Percentiles rank a stretch among this genome's conserved stretches.
Evolutionary conservation across 2,329 filamentous ascomycete genomes (phyloP).

Genomic region (Colletotrichum incanum): DNA sequence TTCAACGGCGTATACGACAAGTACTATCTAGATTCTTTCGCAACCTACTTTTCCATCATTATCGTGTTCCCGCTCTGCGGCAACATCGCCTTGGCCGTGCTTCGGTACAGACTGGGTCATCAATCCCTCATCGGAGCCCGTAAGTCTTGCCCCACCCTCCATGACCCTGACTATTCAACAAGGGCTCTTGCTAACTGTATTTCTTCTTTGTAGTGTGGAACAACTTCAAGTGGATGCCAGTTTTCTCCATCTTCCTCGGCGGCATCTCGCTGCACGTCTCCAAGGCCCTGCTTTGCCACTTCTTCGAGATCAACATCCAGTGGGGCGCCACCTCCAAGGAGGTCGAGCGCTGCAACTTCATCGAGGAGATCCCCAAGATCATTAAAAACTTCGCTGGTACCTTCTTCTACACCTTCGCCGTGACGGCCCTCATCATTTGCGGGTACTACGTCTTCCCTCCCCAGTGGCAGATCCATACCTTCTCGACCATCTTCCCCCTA

Average conservation of each 20-base stretch:
- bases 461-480: constrained; percentile 70
- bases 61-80: constrained; percentile 76
- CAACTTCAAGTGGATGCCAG: constrained; percentile 75
- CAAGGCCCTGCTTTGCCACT: constrained; percentile 59
- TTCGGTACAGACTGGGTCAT: constrained; percentile 75
- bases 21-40: constrained; percentile 78
- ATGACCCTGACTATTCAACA: constrained; percentile 12
- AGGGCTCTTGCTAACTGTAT: constrained; percentile 1
- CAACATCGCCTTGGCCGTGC: constrained; percentile 72
- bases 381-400: constrained; percentile 68
- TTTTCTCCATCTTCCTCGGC: constrained; percentile 64
- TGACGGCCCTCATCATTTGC: constrained; percentile 64
- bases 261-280: constrained; percentile 61
- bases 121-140: constrained; percentile 59
- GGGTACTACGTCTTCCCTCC: constrained; percentile 59
- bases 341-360: constrained; percentile 70
- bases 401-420: constrained; percentile 64
- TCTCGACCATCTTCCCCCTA: constrained; percentile 74
- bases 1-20: constrained; percentile 77
- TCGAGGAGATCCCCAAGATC: constrained; percentile 69
- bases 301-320: constrained; percentile 60
- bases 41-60: constrained; percentile 74
- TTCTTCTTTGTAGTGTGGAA: constrained; percentile 56
- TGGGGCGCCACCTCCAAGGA: constrained; percentile 74
- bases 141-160: constrained; percentile 52